These are phyloP conservation scores for Phylloporus rhodoxanthus DNA, from an alignment of 768 basidiomycete genomes.

Conservation along the genomic window DNA sequence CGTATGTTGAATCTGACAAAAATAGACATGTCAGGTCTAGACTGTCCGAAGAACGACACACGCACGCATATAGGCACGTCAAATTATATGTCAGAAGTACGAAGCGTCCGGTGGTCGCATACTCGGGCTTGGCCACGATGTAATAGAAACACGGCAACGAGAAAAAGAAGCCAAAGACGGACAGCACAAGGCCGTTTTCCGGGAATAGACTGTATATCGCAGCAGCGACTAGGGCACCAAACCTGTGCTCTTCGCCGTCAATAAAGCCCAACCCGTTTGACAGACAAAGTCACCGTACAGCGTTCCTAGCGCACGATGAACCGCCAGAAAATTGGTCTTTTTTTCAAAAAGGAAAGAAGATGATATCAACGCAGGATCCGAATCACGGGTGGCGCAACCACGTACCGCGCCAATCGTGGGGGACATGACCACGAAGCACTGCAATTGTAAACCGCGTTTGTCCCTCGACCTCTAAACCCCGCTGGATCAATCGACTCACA, in stretches of 20 bases:
- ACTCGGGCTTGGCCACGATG: conserved; percentile 73
- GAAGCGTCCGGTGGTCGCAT: conserved; percentile 71
- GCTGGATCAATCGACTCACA: conserved; percentile 37
- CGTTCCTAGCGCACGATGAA: conserved; percentile 83
- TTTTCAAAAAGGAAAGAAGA: conserved; percentile 22
- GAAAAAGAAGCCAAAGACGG: conserved; percentile 82
- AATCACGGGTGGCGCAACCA: conserved; percentile 4
- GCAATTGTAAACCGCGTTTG: conserved; percentile 21
- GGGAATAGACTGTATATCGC: conserved; percentile 69
- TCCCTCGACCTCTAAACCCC: conserved; percentile 9
- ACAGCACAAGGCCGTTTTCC: conserved; percentile 65
- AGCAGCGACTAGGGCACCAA: conserved; percentile 75
- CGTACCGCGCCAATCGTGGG: conserved; percentile 82
- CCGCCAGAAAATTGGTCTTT: conserved; percentile 79
- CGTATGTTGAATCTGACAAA: conserved; percentile 70
- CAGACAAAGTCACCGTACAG: conserved; percentile 44
- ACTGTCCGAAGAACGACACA: background rate
- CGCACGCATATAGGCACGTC: conserved; percentile 67
- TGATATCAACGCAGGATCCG: conserved; percentile 2
- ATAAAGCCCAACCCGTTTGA: background rate
- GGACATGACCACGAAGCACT: conserved; percentile 86
- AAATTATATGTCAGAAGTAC: conserved; percentile 86
- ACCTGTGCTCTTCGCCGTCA: conserved; percentile 36
- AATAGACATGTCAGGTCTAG: background rate
- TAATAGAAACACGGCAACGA: conserved; percentile 93